Percentiles rank a stretch among this genome's conserved stretches.
phyloP scores from a whole-genome alignment of 73 alveolate species.

The Paramecium tetraurelia region DNA sequence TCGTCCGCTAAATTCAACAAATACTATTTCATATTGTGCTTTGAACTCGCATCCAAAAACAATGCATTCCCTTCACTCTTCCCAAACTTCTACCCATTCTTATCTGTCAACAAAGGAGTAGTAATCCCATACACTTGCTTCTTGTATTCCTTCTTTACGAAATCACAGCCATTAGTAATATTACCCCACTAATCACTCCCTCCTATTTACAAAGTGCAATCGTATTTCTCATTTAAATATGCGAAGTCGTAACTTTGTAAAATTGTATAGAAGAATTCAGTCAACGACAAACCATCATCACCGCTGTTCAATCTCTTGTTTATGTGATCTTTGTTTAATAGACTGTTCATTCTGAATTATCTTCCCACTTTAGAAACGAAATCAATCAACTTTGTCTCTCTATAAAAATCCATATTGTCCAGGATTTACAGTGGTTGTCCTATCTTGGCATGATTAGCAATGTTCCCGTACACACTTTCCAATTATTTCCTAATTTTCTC shows the following conservation, averaged over 20 bases:
- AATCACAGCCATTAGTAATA: conserved; percentile 65
- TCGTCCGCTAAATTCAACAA: neutral
- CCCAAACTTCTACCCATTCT: neutral
- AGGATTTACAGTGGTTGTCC: neutral
- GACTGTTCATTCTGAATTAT: conserved; percentile 40
- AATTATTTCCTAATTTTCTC: neutral
- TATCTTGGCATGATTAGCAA: neutral
- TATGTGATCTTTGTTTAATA: neutral
- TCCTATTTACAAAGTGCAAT: conserved; percentile 40
- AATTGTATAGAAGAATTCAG: conserved; percentile 64
- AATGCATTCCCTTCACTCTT: conserved; percentile 22
- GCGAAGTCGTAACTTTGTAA: conserved; percentile 64
- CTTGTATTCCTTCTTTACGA: conserved; percentile 11
- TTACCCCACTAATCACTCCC: conserved; percentile 69
- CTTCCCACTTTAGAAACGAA: conserved; percentile 31
- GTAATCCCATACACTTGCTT: neutral
- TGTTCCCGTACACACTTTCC: neutral
- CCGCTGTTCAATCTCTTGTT: neutral
- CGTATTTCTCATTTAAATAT: neutral
- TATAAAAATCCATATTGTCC: neutral
- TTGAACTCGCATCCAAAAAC: neutral
- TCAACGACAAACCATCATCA: conserved; percentile 63
- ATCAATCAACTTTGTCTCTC: conserved; percentile 59
- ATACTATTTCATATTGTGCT: neutral
- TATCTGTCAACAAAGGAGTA: neutral